Evolutionary conservation across 805 yeast species (phyloP), one percentile per base, ranked within the genome.

Genomic region (Sugiyamaella marilandica): DNA sequence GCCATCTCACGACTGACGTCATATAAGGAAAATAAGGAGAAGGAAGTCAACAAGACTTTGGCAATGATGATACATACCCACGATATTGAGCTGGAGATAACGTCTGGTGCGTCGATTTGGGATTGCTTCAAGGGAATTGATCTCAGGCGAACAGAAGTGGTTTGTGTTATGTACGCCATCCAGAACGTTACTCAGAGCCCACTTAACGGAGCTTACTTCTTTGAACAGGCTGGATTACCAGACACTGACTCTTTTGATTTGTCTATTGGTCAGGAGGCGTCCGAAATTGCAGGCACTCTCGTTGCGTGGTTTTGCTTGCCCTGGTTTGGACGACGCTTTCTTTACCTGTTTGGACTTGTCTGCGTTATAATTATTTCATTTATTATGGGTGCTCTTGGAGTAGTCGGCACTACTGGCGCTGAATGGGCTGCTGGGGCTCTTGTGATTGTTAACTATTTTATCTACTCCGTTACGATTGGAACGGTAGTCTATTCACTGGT

Each of bases 71-170:
- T 54, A 34, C 59, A 83, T 66, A 80, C 85, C n/a, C 63, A 72
- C 47, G 68, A 73, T 44, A 51, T 67, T 47, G 72, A 69, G 46
- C 47, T 51, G 8, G 56, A 51, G 31, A 31, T 34, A 50, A 26
- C 35, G 13, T 41, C 41, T 70, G 72, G 47, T 59, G 66, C 55
- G 10, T 45, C 46, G 10, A 45, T 47, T 24, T 16, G 50, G 29
- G 81, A 78, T 52, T 78, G 81, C 56, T 76, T 80, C 70, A 73
- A 66, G 59, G 78, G 78, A 7, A 54, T 59, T 3, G 73, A 77
- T 62, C 59, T 69, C 8, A 68, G 83, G 63, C 81, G 26, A 75
- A 83, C 21, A 76, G 78, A 59, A 62, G 65, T 79, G 37, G 73
- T 80, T 5, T 62, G 74, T 32, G 41, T 71, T 31, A 69, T 71